Base-by-base conservation (phyloP, 192 early-diverging fungal species). In the Backusella macrospora region DNA sequence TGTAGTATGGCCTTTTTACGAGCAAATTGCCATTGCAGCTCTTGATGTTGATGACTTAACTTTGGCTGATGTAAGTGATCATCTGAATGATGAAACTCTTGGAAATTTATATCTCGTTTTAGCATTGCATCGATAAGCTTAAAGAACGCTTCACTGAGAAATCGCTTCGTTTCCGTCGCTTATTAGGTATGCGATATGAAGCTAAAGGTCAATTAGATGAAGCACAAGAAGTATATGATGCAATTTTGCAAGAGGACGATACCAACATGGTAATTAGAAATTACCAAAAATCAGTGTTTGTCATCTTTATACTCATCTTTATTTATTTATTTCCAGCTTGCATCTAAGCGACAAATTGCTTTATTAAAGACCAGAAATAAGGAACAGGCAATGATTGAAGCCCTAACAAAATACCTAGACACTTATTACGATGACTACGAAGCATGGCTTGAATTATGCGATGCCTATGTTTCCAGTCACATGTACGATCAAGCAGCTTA, bases 401-500 rank as follows among this genome's bases (percentile, higher is more conserved):
- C 84, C 18, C 82, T 98, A 26, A 87, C 88, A 40, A 78, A 84
- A 44, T 96, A 96, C 73, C 71, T 97, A 55, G 96, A 98, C 78
- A 89, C 87, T 16, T 94, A 94, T 68, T 89, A 88, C 47, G 90
- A 90, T 44, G 97, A 99, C 78, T 86, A 89, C 72, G 96, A 99
- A 76, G 93, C 87, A 1, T 99, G 97, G 97, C 75, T 94, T 0
- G 91, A 95, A 77, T 86, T 99, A 47, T 84, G 89, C 1, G 77
- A 85, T 37, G 78, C 94, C 40, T 98, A 99, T 76, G 77, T 96
- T 21, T 76, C 68, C 6, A 82, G 89, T 40, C 77, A 90, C 67
- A 79, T 91, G 86, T 92, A 92, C 76, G 78, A 88, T 72, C 94
- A 96, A 82, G 96, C 97, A 6, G 90, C 90, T 14, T 98, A 92